Evolutionary conservation across 305 asterid genomes (phyloP), one percentile per base, ranked within the genome.

Genomic region (Fraxinus paxiana): DNA sequence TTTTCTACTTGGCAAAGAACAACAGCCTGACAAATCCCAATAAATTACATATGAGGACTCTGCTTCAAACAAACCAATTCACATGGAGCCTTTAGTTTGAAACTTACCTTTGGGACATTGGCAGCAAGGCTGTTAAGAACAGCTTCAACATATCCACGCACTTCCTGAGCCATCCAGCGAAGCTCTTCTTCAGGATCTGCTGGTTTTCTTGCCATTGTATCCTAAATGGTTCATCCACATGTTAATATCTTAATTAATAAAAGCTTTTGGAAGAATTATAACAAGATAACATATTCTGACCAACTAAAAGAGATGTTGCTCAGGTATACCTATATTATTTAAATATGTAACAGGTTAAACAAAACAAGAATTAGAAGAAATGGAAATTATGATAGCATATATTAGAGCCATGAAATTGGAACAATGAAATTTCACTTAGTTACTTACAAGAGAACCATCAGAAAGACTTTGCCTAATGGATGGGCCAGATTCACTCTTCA

Each of bases 101-200:
- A 80, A 80, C 82, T 26, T 75, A 93, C 99, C 91, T 96, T 96
- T 77, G 99, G 99, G 73, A 94, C 99, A 90, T 96, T 96, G 77
- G 99, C 99, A 67, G 98, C 99, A 81, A 96, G 98, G 83, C 99
- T 96, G 85, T 96, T 96, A 9, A 96, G 94, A 86, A 96, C 99
- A 65, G 99, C 99, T 90, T 96, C 99, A 67, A 96, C 97, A 85
- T 96, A 96, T 82, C 99, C 99, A 15, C 98, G 98, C 84, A 96
- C 99, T 94, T 96, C 99, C 86, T 96, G 99, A 85, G 99, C 87
- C 98, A 96, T 96, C 99, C 98, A 96, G 81, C 98, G 92, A 84
- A 96, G 98, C 86, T 96, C 99, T 88, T 96, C 99, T 83, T 94
- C 99, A 1, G 99, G 99, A 84, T 96, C 99, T 12, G 88, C 97